A percentile compares a stretch with the other conserved stretches of the same genome.
Evolutionary conservation across 371 early-diverging fungal genomes (phyloP).

Genomic region (Mucor racemosus): DNA sequence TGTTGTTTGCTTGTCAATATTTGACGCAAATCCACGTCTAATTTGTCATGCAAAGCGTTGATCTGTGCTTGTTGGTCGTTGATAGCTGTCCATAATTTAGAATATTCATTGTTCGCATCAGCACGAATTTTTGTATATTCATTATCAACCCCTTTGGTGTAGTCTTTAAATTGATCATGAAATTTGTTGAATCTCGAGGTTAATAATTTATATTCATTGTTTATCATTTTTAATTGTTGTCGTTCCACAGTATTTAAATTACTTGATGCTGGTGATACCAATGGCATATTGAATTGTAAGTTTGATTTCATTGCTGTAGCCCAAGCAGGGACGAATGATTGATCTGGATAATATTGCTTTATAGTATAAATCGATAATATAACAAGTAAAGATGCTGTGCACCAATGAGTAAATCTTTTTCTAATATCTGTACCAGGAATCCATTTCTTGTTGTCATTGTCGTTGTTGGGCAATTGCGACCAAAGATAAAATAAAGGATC

Average conservation of each 20-base stretch:
- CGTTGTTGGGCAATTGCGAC: background rate
- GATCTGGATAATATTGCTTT: background rate
- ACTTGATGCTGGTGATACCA: background rate
- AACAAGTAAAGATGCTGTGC: background rate
- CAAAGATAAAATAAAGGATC: conserved; percentile 13
- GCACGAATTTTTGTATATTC: background rate
- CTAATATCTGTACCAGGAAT: background rate
- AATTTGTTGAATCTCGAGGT: background rate
- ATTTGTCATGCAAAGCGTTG: background rate
- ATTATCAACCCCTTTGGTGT: background rate
- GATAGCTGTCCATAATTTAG: conserved; percentile 3
- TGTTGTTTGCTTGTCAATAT: background rate
- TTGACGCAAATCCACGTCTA: background rate
- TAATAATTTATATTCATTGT: background rate
- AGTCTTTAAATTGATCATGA: background rate
- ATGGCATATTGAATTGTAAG: background rate
- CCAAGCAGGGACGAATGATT: background rate
- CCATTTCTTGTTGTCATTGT: background rate
- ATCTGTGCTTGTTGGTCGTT: background rate
- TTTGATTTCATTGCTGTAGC: background rate
- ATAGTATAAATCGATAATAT: background rate
- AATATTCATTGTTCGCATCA: background rate
- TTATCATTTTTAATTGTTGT: background rate
- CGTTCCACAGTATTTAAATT: background rate
- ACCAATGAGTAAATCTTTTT: background rate